These are phyloP conservation scores for Candida tallmaniae DNA, from an alignment of 805 yeast genomes.

Conservation along the genomic window DNA sequence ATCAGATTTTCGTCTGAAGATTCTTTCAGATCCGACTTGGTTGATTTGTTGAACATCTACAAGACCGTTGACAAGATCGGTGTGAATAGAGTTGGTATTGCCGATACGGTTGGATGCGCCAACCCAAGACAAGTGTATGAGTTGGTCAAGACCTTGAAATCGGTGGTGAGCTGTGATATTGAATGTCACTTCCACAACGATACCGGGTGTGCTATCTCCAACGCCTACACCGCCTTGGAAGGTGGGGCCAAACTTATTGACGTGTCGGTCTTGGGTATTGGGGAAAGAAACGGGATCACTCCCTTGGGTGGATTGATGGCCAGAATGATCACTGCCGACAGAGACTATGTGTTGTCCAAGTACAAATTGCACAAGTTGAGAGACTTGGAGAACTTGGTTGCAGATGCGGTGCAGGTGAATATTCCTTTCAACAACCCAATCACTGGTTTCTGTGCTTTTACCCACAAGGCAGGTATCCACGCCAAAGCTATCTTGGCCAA, in stretches of 20 bases:
- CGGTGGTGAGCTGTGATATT: slow-evolving; percentile 93
- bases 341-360: slow-evolving; percentile 91
- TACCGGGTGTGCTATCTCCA: slow-evolving; percentile 98
- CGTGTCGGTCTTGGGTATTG: slow-evolving; percentile 94
- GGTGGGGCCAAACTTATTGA: slow-evolving; percentile 96
- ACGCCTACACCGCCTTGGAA: slow-evolving; percentile 96
- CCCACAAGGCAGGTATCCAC: slow-evolving; percentile 99
- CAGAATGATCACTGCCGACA: slow-evolving; percentile 97
- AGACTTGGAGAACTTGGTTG: slow-evolving; percentile 92
- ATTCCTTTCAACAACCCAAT: slow-evolving; percentile 98
- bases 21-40: slow-evolving; percentile 94
- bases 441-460: slow-evolving; percentile 99
- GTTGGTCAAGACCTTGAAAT: slow-evolving; percentile 85
- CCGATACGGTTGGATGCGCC: slow-evolving; percentile 98
- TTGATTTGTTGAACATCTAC: slow-evolving; percentile 90
- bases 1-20: slow-evolving; percentile 96
- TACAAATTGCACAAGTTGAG: slow-evolving; percentile 94
- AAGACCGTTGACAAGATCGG: slow-evolving; percentile 96
- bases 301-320: slow-evolving; percentile 99
- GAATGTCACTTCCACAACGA: slow-evolving; percentile 99
- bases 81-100: slow-evolving; percentile 98
- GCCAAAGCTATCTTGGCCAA: slow-evolving; percentile 98
- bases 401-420: slow-evolving; percentile 95
- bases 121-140: slow-evolving; percentile 99
- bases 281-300: slow-evolving; percentile 98